Evolutionary conservation across 345 rosid species (phyloP).

Genomic region (Corchorus capsularis): DNA sequence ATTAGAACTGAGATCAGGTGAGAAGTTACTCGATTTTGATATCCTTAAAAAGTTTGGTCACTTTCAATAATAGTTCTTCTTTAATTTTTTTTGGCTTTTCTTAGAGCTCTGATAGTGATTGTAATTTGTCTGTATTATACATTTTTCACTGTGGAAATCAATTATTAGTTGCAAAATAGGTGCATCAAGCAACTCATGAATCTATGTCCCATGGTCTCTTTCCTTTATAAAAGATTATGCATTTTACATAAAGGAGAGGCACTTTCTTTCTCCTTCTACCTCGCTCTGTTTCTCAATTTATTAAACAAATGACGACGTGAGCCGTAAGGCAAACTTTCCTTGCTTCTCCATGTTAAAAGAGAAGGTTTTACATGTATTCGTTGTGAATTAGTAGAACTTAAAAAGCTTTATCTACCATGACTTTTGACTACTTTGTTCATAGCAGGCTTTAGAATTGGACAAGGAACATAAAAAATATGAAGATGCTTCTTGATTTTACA

Average conservation of each 20-base stretch:
- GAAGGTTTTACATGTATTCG: not conserved
- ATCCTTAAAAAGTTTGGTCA: not conserved
- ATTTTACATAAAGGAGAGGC: not conserved
- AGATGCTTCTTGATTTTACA: not conserved
- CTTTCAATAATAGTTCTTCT: not conserved
- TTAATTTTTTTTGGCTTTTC: not conserved
- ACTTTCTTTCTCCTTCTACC: not conserved
- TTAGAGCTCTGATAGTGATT: not conserved
- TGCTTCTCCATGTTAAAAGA: not conserved
- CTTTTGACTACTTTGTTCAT: not conserved
- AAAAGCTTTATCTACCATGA: not conserved
- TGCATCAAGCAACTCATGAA: not conserved
- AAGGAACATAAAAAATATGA: not conserved
- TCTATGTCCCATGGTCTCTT: not conserved
- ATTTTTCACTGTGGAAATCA: conserved; percentile 3
- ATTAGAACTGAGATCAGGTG: not conserved
- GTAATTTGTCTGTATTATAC: conserved; percentile 2
- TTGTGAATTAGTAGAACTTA: not conserved
- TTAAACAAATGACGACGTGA: not conserved
- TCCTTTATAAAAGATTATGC: not conserved
- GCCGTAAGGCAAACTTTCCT: not conserved
- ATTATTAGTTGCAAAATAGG: not conserved
- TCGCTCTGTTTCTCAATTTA: not conserved
- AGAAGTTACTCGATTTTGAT: not conserved
- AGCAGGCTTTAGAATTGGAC: not conserved